Evolutionary conservation across 805 yeast species (phyloP), one percentile per base, ranked within the genome.

Genomic region (Ogataea haglerorum): DNA sequence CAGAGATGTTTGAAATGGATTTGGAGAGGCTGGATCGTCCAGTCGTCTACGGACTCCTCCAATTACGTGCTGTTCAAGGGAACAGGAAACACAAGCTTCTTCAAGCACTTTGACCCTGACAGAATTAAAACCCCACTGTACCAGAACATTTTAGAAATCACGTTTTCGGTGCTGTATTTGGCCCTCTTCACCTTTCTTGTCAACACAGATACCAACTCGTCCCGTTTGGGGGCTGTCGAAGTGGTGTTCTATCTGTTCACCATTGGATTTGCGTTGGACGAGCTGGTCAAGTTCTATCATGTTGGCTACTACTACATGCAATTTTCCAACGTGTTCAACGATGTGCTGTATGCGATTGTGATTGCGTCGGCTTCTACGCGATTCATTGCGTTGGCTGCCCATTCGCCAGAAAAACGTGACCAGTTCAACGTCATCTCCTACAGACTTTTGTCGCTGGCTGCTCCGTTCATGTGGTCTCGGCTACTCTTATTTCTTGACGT

Each of bases 1-100:
- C 95, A 88, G 61, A 67, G 95, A 39, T 86, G 95, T 64, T 73
- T 87, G 54, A 79, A 82, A 50, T 88, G 95, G 95, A 62, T 88
- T 35, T 88, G 96, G 96, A 69, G 90, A 42, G 96, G 96, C 21
- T 86, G 95, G 95, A 85, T 88, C 47, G 72, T 85, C 36, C 95
- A 87, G 62, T 75, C 83, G 16, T 76, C 80, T 10, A 61, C 59
- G 10, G 87, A 86, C 56, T 86, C 93, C 5, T 72, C 75, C 17
- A 78, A 80, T 12, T 88, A 83, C 52, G 80, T 77, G 18, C 55
- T 81, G 41, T 86, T 82, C 59, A 74, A 71, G 46, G 79, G 78
- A 0, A 74, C 80, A 10, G 69, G 78, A 1, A 76, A 80, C 17
- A 65, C 78, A 4, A 65, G 70, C 10, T 66, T 85, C 43, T 48